phyloP scores from a whole-genome alignment of 2,329 filamentous ascomycete genomes.

The Neonectria hederae region DNA sequence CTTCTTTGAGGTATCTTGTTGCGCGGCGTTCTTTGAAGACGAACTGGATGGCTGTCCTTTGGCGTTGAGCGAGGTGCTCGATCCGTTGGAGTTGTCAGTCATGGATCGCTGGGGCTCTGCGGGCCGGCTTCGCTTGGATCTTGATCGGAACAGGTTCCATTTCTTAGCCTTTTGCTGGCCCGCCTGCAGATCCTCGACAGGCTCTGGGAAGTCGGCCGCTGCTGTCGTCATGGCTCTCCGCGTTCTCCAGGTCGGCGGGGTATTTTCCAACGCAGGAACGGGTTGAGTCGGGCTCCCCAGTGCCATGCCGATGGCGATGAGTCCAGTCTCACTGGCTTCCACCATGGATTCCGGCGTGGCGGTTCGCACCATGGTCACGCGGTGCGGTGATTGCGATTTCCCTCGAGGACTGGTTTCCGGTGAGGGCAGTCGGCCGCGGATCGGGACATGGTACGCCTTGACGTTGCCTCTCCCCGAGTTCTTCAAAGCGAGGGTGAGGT shows the following conservation, averaged over 20 bases:
- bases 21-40: slow-evolving; percentile 11
- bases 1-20: slow-evolving; percentile 26
- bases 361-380: slow-evolving; percentile 49
- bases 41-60: slow-evolving; percentile 11
- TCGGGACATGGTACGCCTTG: slow-evolving; percentile 53
- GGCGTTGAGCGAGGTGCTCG: slow-evolving; percentile 32
- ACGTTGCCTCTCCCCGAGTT: slow-evolving; percentile 46
- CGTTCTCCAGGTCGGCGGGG: slow-evolving; percentile 43
- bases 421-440: slow-evolving; percentile 54
- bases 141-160: slow-evolving; percentile 66
- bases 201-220: slow-evolving; percentile 28
- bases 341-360: slow-evolving; percentile 55
- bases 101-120: slow-evolving; percentile 36
- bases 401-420: slow-evolving; percentile 53
- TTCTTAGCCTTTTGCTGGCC: slow-evolving; percentile 61
- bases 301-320: slow-evolving; percentile 75
- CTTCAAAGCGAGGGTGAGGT: slow-evolving; percentile 47
- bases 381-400: slow-evolving; percentile 39
- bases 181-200: slow-evolving; percentile 31
- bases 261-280: slow-evolving; percentile 32
- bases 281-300: slow-evolving; percentile 72
- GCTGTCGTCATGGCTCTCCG: slow-evolving; percentile 41
- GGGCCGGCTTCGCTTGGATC: slow-evolving; percentile 45
- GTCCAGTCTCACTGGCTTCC: slow-evolving; percentile 43
- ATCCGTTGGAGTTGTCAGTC: slow-evolving; percentile 38